Percentiles rank a stretch among this genome's conserved stretches.
These are phyloP conservation scores for Nicotiana undulata DNA, from an alignment of 257 asterid genomes.

Conservation along the genomic window DNA sequence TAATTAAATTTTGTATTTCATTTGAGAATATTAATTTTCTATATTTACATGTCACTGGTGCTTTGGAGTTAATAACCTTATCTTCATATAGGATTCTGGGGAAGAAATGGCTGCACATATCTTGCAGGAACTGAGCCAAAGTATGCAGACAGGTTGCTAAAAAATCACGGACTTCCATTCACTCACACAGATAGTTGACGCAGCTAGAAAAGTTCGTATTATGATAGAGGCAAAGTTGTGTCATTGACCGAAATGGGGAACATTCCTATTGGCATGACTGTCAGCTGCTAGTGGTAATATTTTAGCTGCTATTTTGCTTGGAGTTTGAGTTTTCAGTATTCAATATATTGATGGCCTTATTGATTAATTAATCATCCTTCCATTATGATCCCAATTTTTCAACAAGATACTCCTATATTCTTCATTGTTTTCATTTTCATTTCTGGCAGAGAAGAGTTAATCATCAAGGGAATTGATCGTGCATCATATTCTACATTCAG, in stretches of 20 bases:
- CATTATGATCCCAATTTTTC: too few species aligned
- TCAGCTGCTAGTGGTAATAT: conserved; percentile 54
- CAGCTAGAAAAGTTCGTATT: conserved; percentile 42
- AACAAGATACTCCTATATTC: not conserved
- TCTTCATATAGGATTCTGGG: too few species aligned
- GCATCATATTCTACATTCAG: conserved; percentile 31
- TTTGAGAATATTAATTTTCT: not conserved
- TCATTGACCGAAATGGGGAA: conserved; percentile 59
- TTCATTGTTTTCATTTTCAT: not conserved
- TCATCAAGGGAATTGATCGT: conserved; percentile 45
- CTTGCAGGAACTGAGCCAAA: conserved; percentile 66
- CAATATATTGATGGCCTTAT: too few species aligned
- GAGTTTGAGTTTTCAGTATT: not conserved
- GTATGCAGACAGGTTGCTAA: conserved; percentile 68
- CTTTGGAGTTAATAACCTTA: not conserved
- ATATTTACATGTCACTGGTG: not conserved
- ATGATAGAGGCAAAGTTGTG: conserved; percentile 57
- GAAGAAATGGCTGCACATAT: not conserved
- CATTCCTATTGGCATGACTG: conserved; percentile 44
- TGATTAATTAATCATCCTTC: too few species aligned
- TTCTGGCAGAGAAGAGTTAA: conserved; percentile 55
- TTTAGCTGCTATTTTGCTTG: conserved; percentile 26
- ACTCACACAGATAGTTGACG: conserved; percentile 63
- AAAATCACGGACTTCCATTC: conserved; percentile 66
- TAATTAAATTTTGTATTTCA: too few species aligned